Percentiles rank a stretch among this genome's conserved stretches.
Evolutionary conservation across 2,329 filamentous ascomycete genomes (phyloP).

Genomic region (Didymella exigua): DNA sequence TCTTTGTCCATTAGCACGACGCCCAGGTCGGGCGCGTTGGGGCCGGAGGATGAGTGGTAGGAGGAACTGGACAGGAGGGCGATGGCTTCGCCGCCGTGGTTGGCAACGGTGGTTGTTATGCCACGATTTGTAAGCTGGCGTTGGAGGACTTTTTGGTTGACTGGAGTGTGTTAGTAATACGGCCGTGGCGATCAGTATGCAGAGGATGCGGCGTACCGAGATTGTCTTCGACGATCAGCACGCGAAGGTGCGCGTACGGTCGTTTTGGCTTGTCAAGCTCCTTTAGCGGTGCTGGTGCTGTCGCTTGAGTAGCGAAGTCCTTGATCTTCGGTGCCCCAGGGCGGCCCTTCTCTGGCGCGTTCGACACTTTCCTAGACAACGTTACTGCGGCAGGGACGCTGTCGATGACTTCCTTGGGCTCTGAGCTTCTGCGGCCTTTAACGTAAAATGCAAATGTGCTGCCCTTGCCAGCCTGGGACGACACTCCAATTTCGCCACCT

Average conservation of each 20-base stretch:
- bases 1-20: constrained; percentile 50
- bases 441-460: constrained; percentile 81
- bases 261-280: constrained; percentile 16
- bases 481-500: constrained; percentile 78
- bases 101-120: constrained; percentile 54
- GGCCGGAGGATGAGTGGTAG: constrained; percentile 47
- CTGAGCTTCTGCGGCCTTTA: constrained; percentile 64
- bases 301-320: constrained; percentile 40
- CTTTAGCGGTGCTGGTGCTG: constrained; percentile 18
- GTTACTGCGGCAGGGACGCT: constrained; percentile 27
- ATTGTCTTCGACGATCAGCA: constrained; percentile 53
- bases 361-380: constrained; percentile 37
- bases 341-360: constrained; percentile 34
- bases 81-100: constrained; percentile 57
- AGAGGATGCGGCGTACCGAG: constrained; percentile 30
- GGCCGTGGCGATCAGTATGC: no score
- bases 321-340: constrained; percentile 36
- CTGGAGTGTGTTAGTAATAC: constrained; percentile 35
- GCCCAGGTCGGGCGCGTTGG: constrained; percentile 34
- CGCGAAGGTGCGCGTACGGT: constrained; percentile 32
- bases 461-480: constrained; percentile 68
- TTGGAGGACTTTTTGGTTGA: constrained; percentile 57
- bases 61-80: constrained; percentile 51
- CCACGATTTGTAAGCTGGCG: constrained; percentile 58
- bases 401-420: constrained; percentile 43